Base-by-base conservation (phyloP, 2,329 filamentous ascomycete species). In the Fusarium sp. region DNA sequence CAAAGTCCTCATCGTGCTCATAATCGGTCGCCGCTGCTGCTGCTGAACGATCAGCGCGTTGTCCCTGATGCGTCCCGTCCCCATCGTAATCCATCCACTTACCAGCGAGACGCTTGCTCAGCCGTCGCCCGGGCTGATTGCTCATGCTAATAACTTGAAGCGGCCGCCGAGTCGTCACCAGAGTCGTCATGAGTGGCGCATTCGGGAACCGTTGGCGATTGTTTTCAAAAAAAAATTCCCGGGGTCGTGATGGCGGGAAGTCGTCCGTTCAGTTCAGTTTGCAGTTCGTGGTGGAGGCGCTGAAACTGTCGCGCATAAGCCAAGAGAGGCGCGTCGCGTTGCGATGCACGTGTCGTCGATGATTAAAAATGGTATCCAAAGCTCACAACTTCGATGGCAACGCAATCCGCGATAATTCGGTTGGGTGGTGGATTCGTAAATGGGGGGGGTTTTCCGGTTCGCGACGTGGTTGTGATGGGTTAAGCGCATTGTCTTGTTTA, bases 1-100 rank as follows among this genome's bases (percentile, higher is more conserved):
- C 80, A 68, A 93, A 93, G 61, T 91, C 91, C 68, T 90, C 90
- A 78, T 91, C 88, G 70, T 90, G 84, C 74, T 93, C 90, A 68
- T 91, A 88, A 47, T 77, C 74, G 39, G 70, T 68, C 59, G 71
- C 71, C 61, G 77, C 78, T 78, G 61, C 31, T 43, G 27, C 42
- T 39, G 38, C 27, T 43, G 17, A 17, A 27, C 32, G 19, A 54
- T 70, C 55, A 70, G 67, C 54, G 53, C 48, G 41, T 61, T 17
- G 37, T 48, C 39, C 52, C 39, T 47, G 11, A 21, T 17, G 39
- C 35, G 54, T 33, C 6, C 15, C 37, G 27, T 43, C 54, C 31
- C 44, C 47, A 17, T 53, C 59, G 23, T 59, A 53, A 46, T 50
- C 25, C 47, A 61, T 51, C 42, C 57, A 80, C 85, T 69, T 80